phyloP scores from a whole-genome alignment of 1,139 yeast genomes.

The Wickerhamiella infanticola region DNA sequence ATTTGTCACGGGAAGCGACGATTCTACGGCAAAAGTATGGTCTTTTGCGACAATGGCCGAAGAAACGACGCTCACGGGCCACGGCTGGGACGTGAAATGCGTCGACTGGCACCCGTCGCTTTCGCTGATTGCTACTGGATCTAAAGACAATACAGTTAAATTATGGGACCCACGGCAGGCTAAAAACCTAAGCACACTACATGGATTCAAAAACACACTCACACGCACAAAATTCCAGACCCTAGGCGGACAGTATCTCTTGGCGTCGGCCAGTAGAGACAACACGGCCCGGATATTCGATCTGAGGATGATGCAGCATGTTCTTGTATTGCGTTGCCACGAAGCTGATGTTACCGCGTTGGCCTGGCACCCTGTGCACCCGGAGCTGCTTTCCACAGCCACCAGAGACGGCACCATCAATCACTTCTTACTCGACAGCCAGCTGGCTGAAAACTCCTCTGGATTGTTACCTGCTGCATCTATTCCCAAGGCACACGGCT shows the following conservation, averaged over 20 bases:
- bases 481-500: conserved; percentile 88
- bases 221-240: conserved; percentile 66
- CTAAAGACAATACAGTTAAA: conserved; percentile 84
- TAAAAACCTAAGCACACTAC: conserved; percentile 59
- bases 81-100: conserved; percentile 96
- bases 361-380: conserved; percentile 87
- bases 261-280: conserved; percentile 83
- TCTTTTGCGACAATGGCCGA: conserved; percentile 81
- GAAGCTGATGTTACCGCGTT: conserved; percentile 77
- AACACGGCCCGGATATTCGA: conserved; percentile 80
- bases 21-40: conserved; percentile 81
- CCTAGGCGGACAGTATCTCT: conserved; percentile 46
- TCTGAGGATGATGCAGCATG: conserved; percentile 65
- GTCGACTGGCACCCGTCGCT: conserved; percentile 92
- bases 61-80: conserved; percentile 71
- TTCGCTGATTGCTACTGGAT: conserved; percentile 52
- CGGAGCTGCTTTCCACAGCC: conserved; percentile 68
- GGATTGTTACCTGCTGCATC: conserved; percentile 23
- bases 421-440: conserved; percentile 55
- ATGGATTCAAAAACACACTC: conserved; percentile 89
- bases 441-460: conserved; percentile 19
- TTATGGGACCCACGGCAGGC: conserved; percentile 95
- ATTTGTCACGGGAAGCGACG: conserved; percentile 87
- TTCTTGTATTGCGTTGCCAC: conserved; percentile 57
- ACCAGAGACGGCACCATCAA: conserved; percentile 78